These are phyloP conservation scores for Tylopilus subfusipes DNA, from an alignment of 768 basidiomycete species.

Conservation along the genomic window DNA sequence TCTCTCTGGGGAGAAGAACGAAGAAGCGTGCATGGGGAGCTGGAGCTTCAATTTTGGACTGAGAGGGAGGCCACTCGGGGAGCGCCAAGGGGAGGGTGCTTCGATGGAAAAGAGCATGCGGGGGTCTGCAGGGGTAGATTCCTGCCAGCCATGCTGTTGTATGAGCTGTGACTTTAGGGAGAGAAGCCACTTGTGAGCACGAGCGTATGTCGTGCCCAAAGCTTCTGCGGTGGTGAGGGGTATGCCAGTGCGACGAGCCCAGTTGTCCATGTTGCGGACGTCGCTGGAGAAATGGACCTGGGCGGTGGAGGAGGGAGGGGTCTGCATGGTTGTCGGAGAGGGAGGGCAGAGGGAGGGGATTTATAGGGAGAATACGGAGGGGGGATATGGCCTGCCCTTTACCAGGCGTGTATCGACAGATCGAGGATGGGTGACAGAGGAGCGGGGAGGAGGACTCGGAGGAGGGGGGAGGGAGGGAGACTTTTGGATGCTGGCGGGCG, in stretches of 20 bases:
- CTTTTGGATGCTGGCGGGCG: conserved; percentile 29
- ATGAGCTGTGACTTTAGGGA: conserved; percentile 61
- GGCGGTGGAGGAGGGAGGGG: conserved; percentile 38
- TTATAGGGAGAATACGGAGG: conserved; percentile 23
- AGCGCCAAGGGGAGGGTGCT: conserved; percentile 74
- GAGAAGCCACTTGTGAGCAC: conserved; percentile 74
- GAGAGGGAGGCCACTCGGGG: conserved; percentile 69
- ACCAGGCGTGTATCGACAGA: conserved; percentile 24
- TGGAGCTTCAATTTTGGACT: conserved; percentile 70
- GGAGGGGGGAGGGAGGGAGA: conserved; percentile 25
- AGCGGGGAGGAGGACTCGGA: conserved; percentile 24
- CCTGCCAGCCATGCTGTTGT: conserved; percentile 67
- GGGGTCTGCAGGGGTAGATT: conserved; percentile 52
- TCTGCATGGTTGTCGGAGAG: conserved; percentile 26
- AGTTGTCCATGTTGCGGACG: conserved; percentile 78
- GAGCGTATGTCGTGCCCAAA: conserved; percentile 74
- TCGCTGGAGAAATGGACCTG: conserved; percentile 78
- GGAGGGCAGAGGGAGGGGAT: conserved; percentile 7
- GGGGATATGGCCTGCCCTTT: conserved; percentile 28
- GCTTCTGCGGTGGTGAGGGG: conserved; percentile 82
- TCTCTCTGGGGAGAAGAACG: conserved; percentile 82
- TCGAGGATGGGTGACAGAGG: conserved; percentile 16
- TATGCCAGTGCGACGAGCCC: conserved; percentile 76
- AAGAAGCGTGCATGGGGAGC: conserved; percentile 74
- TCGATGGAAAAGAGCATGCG: conserved; percentile 81